These are phyloP conservation scores for Syzygium aromaticum DNA, from an alignment of 345 rosid genomes.

Conservation along the genomic window DNA sequence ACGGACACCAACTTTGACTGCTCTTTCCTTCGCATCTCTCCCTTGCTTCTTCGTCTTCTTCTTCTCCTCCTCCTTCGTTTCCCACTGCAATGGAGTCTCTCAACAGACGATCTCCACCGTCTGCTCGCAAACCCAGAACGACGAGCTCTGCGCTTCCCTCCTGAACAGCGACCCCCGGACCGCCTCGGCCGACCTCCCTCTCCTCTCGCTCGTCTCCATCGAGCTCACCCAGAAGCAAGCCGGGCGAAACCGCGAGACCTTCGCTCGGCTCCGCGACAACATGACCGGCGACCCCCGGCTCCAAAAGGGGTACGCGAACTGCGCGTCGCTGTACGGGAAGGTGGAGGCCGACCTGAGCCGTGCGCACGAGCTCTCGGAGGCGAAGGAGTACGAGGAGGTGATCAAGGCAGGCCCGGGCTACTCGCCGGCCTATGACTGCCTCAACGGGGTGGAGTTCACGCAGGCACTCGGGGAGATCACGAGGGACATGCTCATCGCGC, in stretches of 20 bases:
- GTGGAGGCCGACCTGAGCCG: conserved; percentile 1
- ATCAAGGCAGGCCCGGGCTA: background rate
- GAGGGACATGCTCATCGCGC: conserved; percentile 18
- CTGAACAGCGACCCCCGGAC: conserved; percentile 10
- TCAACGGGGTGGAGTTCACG: conserved; percentile 12
- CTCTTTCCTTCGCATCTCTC: background rate
- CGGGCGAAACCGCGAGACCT: background rate
- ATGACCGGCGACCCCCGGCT: background rate
- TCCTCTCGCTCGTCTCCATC: conserved; percentile 12
- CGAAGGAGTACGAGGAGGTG: conserved; percentile 6
- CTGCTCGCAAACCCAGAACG: conserved; percentile 13
- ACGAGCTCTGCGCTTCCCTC: conserved; percentile 7
- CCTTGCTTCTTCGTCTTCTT: background rate
- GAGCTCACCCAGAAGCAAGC: conserved; percentile 7
- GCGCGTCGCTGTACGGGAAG: conserved; percentile 3
- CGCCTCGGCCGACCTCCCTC: conserved; percentile 10
- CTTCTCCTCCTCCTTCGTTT: background rate
- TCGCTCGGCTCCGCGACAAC: background rate
- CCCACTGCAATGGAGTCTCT: conserved; percentile 1
- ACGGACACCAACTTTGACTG: background rate
- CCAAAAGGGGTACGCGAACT: background rate
- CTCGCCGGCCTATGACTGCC: conserved; percentile 7
- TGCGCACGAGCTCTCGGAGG: conserved; percentile 2
- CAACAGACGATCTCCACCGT: conserved; percentile 2
- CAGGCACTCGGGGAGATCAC: conserved; percentile 4